phyloP scores from a whole-genome alignment of 2,329 filamentous ascomycete species.

The Monosporascus sp. region DNA sequence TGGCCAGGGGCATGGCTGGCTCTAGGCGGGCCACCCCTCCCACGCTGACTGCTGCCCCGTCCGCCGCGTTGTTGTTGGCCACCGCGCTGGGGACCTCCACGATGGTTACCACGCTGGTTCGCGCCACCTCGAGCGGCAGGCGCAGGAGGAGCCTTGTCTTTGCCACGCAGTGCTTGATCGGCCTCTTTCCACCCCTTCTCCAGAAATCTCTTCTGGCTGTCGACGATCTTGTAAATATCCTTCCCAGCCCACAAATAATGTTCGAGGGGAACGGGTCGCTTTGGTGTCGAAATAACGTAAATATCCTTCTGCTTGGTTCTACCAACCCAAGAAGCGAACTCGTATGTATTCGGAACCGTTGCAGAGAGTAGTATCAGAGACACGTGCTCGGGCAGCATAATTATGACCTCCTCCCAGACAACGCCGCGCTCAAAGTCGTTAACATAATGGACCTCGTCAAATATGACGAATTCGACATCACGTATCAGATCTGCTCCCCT shows the following conservation, averaged over 20 bases:
- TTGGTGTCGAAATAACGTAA: constrained; percentile 96
- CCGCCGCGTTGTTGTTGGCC: constrained; percentile 42
- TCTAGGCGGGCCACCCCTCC: constrained; percentile 51
- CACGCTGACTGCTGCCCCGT: constrained; percentile 49
- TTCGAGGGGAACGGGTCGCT: constrained; percentile 88
- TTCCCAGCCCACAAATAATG: constrained; percentile 97
- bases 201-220: constrained; percentile 83
- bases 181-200: constrained; percentile 95
- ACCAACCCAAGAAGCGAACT: constrained; percentile 98
- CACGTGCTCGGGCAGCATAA: constrained; percentile 97
- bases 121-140: constrained; percentile 41
- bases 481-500: constrained; percentile 91
- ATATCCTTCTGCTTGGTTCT: constrained; percentile 98
- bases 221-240: constrained; percentile 89
- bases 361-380: constrained; percentile 92
- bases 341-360: constrained; percentile 93
- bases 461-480: constrained; percentile 98
- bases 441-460: constrained; percentile 98
- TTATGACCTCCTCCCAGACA: constrained; percentile 99
- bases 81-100: constrained; percentile 46
- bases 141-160: constrained; percentile 57
- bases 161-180: constrained; percentile 73
- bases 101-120: constrained; percentile 44
- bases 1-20: constrained; percentile 67
- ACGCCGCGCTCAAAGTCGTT: constrained; percentile 94